Evolutionary conservation across 768 basidiomycete genomes (phyloP), one percentile per base, ranked within the genome.

Genomic region (Podaxis mareebaensis): DNA sequence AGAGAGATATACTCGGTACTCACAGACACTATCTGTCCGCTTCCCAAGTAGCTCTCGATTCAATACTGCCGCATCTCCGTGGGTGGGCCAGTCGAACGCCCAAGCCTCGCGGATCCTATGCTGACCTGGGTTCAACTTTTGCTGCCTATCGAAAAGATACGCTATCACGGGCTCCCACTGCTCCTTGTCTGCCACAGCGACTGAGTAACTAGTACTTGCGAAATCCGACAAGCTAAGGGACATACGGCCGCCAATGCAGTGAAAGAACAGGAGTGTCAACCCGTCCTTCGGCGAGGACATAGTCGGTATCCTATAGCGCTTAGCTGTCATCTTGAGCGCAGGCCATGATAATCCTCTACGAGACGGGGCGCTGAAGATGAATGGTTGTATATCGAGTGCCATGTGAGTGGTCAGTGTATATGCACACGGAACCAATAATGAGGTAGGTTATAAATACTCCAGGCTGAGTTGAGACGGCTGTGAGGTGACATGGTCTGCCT

Each of bases 81-180:
- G 81, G 28, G 74, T 83, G 60, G 79, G 81, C 77, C 79, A 80
- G 67, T 85, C 83, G 58, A 84, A 78, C 0, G 79, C 72, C 80
- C 82, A 84, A 1, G 78, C 81, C 64, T 85, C 83, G 2, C 77
- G 75, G 22, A 84, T 70, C 8, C 58, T 68, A 39, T 64, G 63
- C 1, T 44, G 53, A 12, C 58, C 53, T 30, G 53, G 54, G 63
- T 72, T 72, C 2, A 26, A 57, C 4, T 64, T 52, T 12, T 53
- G 51, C 26, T 78, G 75, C 4, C 71, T 61, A 2, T 67, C 46
- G 67, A 83, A 81, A 11, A 84, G 69, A 0, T 66, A 66, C 40
- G 76, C 66, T 17, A 85, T 77, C 3, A 76, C 74, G 1, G 82
- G 79, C 62, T 85, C 83, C 83, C 83, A 85, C 66, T 81, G 79